Evolutionary conservation across 2,329 filamentous ascomycete species (phyloP).

Genomic region (Fusarium sp.): DNA sequence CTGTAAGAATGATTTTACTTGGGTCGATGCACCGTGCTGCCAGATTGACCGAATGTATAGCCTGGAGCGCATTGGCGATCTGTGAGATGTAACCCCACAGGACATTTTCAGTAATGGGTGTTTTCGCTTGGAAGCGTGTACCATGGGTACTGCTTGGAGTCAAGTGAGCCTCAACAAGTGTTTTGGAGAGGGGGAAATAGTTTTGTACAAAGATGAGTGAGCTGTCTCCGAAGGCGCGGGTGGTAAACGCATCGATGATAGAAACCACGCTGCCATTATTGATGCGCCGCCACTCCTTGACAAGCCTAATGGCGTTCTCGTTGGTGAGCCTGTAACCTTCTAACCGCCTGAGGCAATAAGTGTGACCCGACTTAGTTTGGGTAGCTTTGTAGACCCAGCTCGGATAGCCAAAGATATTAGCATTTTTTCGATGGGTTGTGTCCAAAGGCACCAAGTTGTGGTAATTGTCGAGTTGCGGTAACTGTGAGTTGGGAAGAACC

Average conservation of each 20-base stretch:
- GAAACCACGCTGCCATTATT: slow-evolving; percentile 85
- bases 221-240: slow-evolving; percentile 90
- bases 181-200: slow-evolving; percentile 92
- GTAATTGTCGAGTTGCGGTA: slow-evolving; percentile 87
- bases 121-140: slow-evolving; percentile 59
- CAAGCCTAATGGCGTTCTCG: slow-evolving; percentile 86
- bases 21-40: slow-evolving; percentile 88
- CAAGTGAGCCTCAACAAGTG: slow-evolving; percentile 86
- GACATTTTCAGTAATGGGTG: slow-evolving; percentile 74
- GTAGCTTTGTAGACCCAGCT: slow-evolving; percentile 97
- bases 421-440: slow-evolving; percentile 81
- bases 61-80: slow-evolving; percentile 86
- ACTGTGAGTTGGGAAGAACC: slow-evolving; percentile 79
- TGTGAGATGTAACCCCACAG: slow-evolving; percentile 95
- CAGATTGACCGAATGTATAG: slow-evolving; percentile 83
- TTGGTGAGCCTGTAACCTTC: slow-evolving; percentile 91
- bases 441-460: slow-evolving; percentile 93
- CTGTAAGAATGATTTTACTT: slow-evolving; percentile 89
- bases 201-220: slow-evolving; percentile 94
- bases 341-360: slow-evolving; percentile 87
- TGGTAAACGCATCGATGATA: slow-evolving; percentile 93
- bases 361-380: slow-evolving; percentile 86
- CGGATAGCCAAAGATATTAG: slow-evolving; percentile 83
- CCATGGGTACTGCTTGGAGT: slow-evolving; percentile 53
- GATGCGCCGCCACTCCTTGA: slow-evolving; percentile 90